A percentile compares a stretch with the other conserved stretches of the same genome.
These are phyloP conservation scores for Fusarium camptoceras DNA, from an alignment of 2,329 filamentous ascomycete genomes.

Conservation along the genomic window DNA sequence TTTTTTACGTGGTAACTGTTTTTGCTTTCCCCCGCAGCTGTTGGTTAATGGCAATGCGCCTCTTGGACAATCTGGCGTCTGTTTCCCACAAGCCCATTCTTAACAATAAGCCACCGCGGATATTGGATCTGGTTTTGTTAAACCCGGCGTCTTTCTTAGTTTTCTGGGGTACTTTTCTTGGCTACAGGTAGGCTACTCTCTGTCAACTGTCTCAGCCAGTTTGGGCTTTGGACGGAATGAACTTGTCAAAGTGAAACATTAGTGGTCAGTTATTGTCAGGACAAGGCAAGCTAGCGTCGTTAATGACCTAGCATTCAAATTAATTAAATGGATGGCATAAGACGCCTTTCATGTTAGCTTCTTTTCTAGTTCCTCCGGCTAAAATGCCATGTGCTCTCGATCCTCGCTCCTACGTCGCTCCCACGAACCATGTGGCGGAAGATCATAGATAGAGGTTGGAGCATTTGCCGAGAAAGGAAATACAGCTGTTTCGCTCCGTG, in stretches of 20 bases:
- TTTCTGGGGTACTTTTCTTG: constrained; percentile 7
- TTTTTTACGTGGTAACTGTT: background rate
- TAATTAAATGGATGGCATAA: constrained; percentile 5
- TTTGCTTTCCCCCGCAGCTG: background rate
- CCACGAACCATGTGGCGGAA: background rate
- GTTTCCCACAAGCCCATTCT: background rate
- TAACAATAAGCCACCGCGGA: background rate
- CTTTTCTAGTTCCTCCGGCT: constrained; percentile 6
- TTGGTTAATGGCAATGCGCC: background rate
- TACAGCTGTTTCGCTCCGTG: background rate
- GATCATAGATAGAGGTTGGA: background rate
- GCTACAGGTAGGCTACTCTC: constrained; percentile 1
- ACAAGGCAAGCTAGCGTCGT: background rate
- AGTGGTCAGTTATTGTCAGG: background rate
- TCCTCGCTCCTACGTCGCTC: background rate
- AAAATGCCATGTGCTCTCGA: constrained; percentile 13
- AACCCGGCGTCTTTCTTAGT: constrained; percentile 24
- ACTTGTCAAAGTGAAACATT: constrained; percentile 7
- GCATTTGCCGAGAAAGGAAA: background rate
- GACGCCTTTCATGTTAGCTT: background rate
- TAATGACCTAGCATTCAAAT: background rate
- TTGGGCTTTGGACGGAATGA: background rate
- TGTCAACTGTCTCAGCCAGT: constrained; percentile 4
- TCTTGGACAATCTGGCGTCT: constrained; percentile 14
- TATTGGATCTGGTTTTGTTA: background rate